Conservation (phyloP, 345 rosid genomes). For the Adansonia digitata region DNA sequence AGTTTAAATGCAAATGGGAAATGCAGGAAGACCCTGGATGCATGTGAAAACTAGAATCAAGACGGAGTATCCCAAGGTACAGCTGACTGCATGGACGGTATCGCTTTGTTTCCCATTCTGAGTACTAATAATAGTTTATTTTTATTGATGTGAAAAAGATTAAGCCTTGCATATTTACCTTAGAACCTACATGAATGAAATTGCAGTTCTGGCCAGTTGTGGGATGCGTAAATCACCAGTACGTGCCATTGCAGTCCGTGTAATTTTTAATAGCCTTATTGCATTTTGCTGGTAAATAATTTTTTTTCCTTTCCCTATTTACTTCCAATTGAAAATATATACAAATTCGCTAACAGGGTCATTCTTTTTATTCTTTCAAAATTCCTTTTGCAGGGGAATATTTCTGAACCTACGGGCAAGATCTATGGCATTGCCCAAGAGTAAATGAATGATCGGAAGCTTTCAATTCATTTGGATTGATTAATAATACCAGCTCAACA, state of each 20-base stretch:
- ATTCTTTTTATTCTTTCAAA: not conserved
- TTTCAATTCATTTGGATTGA: not conserved
- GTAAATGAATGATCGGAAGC: conserved; percentile 18
- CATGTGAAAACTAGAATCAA: conserved; percentile 69
- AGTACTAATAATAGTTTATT: not conserved
- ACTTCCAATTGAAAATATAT: not conserved
- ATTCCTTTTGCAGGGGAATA: conserved; percentile 66
- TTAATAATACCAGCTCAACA: not conserved
- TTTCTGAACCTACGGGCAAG: conserved; percentile 72
- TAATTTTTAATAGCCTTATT: conserved; percentile 63
- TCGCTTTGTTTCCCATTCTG: conserved; percentile 2
- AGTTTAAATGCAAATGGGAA: conserved; percentile 17
- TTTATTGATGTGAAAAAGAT: conserved; percentile 10
- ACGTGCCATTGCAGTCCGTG: conserved; percentile 79
- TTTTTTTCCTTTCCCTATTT: not conserved
- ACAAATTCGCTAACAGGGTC: not conserved
- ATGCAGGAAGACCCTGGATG: conserved; percentile 79
- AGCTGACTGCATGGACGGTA: conserved; percentile 85
- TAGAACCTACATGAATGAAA: conserved; percentile 5
- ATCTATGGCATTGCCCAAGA: conserved; percentile 40
- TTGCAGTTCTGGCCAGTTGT: conserved; percentile 85
- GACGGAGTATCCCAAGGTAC: conserved; percentile 70
- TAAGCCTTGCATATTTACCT: not conserved
- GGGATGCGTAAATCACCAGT: conserved; percentile 89
- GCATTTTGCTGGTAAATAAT: conserved; percentile 67